Percentiles rank a stretch among this genome's conserved stretches.
These are phyloP conservation scores for Rubus parviflorus DNA, from an alignment of 306 rosid species.

Conservation along the genomic window DNA sequence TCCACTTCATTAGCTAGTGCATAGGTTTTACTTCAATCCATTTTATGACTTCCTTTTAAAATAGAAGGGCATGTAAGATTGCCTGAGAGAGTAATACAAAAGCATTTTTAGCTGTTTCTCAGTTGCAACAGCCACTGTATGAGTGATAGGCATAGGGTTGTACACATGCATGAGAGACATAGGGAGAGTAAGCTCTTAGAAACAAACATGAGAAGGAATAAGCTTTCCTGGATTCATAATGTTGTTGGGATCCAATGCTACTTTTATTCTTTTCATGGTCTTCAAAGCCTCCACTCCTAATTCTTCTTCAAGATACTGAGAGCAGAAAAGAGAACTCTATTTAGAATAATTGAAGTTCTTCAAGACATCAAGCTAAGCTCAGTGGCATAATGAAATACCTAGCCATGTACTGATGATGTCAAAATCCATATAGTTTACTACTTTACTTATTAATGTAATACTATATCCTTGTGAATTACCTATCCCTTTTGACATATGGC, in stretches of 20 bases:
- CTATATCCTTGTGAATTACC: background rate
- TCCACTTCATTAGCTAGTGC: background rate
- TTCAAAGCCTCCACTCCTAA: constrained; percentile 77
- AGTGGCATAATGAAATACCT: background rate
- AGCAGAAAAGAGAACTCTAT: constrained; percentile 12
- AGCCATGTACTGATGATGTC: background rate
- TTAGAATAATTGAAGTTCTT: background rate
- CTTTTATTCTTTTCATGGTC: constrained; percentile 85
- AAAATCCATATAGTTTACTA: background rate
- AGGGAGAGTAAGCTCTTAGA: constrained; percentile 38
- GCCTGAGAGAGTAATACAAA: background rate
- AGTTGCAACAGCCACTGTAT: background rate
- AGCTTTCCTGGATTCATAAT: constrained; percentile 96
- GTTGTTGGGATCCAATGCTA: constrained; percentile 81
- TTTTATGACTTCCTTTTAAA: background rate
- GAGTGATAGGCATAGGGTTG: background rate
- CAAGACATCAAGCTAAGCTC: background rate
- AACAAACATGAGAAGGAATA: constrained; percentile 89
- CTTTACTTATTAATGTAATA: background rate
- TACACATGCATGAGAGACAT: constrained; percentile 2
- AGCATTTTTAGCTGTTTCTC: background rate
- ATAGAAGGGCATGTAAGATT: background rate
- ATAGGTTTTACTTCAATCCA: background rate
- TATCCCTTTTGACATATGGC: background rate
- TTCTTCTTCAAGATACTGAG: constrained; percentile 89